These are phyloP conservation scores for Groenewaldozyma sp. DNA, from an alignment of 1,139 yeast genomes.

Conservation along the genomic window DNA sequence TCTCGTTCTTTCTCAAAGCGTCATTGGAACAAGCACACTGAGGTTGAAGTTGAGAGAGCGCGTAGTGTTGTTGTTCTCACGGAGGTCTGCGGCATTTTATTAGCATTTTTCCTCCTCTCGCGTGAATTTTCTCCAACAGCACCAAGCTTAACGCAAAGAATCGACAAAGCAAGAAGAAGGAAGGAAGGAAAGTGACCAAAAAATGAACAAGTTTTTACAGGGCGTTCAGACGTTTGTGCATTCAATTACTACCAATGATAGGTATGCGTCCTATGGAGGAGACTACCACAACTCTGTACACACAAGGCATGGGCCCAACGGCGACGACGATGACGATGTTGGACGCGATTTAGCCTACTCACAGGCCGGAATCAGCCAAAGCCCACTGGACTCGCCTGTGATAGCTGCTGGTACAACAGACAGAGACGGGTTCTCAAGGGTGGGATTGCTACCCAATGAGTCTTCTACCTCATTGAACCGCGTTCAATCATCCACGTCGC, in stretches of 20 bases:
- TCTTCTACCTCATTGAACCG: constrained; percentile 17
- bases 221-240: constrained; percentile 42
- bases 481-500: neutral
- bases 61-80: too few species aligned
- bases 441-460: constrained; percentile 13
- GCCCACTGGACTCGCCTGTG: constrained; percentile 5
- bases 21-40: too few species aligned
- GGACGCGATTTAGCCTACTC: too few species aligned
- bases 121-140: neutral
- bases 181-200: neutral
- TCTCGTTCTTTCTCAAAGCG: too few species aligned
- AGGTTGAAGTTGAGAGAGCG: too few species aligned
- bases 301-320: constrained; percentile 8
- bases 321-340: constrained; percentile 9
- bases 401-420: constrained; percentile 10
- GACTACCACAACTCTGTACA: constrained; percentile 13
- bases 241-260: constrained; percentile 55
- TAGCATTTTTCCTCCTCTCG: too few species aligned
- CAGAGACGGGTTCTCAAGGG: constrained; percentile 17
- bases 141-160: neutral
- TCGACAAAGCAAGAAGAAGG: neutral
- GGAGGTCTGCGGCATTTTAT: too few species aligned
- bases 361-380: constrained; percentile 7
- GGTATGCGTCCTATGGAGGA: constrained; percentile 50
- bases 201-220: constrained; percentile 27